Base-by-base conservation (phyloP, 768 basidiomycete genomes). In the Russula virescens region DNA sequence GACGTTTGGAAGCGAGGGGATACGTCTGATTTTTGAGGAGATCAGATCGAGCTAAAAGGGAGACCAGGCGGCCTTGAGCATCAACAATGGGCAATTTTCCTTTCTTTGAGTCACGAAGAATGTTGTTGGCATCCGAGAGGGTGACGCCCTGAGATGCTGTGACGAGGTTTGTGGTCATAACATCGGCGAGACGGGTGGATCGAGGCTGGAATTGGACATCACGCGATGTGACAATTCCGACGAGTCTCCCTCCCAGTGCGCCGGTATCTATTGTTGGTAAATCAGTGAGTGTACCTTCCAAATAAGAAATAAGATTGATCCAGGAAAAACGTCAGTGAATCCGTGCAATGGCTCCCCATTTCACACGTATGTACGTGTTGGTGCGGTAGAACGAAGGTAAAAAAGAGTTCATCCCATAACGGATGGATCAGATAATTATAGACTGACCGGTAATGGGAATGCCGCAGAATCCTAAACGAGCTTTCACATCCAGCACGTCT, bases 1-100 rank as follows among this genome's bases (percentile, higher is more conserved):
- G 90, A 67, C 88, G 83, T 77, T 98, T 98, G 68, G 88, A 91
- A 1, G 97, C 94, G 61, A 97, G 83, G 1, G 97, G 97, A 75
- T 88, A 99, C 61, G 90, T 94, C 73, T 97, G 92, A 76, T 96
- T 97, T 76, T 99, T 98, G 72, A 98, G 84, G 52, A 99, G 81
- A 75, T 99, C 96, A 54, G 95, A 98, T 60, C 95, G 94, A 2
- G 96, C 94, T 60, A 99, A 87, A 66, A 99, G 91, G 21, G 88
- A 86, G 31, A 82, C 78, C 58, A 93, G 86, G 62, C 83, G 77
- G 52, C 88, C 87, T 50, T 82, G 70, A 10, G 72, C 65, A 74
- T 92, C 85, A 68, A 91, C 77, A 71, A 92, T 86, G 40, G 95
- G 97, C 2, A 98, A 85, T 73, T 99, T 99, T 56, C 97, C 97